Conservation (phyloP, 2,329 filamentous ascomycete species). For the Torrubiellomyces zombiae region DNA sequence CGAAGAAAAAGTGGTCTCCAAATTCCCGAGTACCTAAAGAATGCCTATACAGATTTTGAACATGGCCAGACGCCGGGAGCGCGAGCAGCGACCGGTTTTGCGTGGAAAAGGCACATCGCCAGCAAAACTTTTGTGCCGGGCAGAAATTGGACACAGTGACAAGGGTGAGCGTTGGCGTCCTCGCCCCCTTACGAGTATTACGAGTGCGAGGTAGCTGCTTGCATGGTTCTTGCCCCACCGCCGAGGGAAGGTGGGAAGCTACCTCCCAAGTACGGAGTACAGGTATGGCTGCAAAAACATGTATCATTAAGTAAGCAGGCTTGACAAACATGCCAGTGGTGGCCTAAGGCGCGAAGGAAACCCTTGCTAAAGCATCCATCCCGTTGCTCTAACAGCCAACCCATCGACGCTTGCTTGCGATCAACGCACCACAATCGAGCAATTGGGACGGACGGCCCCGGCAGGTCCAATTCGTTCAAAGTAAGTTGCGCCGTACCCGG, state of each 20-base stretch:
- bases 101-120: slow-evolving; percentile 25
- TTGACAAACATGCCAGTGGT: slow-evolving; percentile 2
- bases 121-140: slow-evolving; percentile 32
- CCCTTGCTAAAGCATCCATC: too few species aligned
- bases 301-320: too few species aligned
- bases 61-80: slow-evolving; percentile 35
- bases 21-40: slow-evolving; percentile 27
- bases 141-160: slow-evolving; percentile 12
- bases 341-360: slow-evolving; percentile 26
- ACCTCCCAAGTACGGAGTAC: too few species aligned
- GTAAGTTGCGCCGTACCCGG: slow-evolving; percentile 8
- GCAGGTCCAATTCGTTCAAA: slow-evolving; percentile 15
- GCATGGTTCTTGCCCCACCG: too few species aligned
- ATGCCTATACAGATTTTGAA: slow-evolving; percentile 31
- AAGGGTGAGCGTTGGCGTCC: slow-evolving; percentile 4
- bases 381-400: too few species aligned
- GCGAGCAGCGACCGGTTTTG: slow-evolving; percentile 27
- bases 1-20: slow-evolving; percentile 37
- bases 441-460: slow-evolving; percentile 20
- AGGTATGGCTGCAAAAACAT: too few species aligned
- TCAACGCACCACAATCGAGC: slow-evolving; percentile 13
- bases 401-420: too few species aligned
- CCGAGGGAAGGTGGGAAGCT: too few species aligned
- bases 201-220: too few species aligned
- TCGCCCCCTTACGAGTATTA: too few species aligned